Percentiles rank a stretch among this genome's conserved stretches.
Conservation (phyloP, 371 early-diverging fungal species). For the Rozella allomycis region DNA sequence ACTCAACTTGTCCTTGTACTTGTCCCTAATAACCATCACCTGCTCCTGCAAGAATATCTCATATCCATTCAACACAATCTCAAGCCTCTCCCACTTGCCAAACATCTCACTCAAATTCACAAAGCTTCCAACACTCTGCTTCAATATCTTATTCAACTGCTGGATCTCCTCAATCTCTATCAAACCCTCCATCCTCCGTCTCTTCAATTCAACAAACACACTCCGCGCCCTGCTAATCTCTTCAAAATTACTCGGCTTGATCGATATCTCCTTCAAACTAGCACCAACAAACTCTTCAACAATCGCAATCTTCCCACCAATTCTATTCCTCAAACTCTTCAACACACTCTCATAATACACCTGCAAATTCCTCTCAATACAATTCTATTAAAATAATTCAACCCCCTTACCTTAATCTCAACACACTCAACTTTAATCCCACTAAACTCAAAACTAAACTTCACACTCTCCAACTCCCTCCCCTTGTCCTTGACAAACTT, state of each 20-base stretch:
- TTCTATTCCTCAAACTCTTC: conserved; percentile 6
- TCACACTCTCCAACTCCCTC: conserved; percentile 25
- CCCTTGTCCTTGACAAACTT: conserved; percentile 22
- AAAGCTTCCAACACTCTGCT: conserved; percentile 14
- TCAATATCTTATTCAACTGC: conserved; percentile 17
- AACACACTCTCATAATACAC: conserved; percentile 10
- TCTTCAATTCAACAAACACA: conserved; percentile 15
- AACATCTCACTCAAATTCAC: conserved; percentile 10
- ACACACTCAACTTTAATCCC: conserved; percentile 19
- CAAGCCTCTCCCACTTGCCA: conserved; percentile 20
- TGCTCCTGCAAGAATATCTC: conserved; percentile 30
- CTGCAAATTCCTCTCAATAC: conserved; percentile 17
- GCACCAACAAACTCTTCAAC: conserved; percentile 19
- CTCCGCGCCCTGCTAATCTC: conserved; percentile 22
- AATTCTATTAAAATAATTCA: conserved; percentile 26
- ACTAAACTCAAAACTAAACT: too few species aligned
- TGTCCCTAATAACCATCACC: conserved; percentile 17
- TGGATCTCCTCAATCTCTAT: conserved; percentile 17
- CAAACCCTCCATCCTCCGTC: conserved; percentile 5
- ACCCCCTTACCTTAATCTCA: conserved; percentile 15
- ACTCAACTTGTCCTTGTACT: too few species aligned
- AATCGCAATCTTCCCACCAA: too few species aligned
- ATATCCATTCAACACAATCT: conserved; percentile 27
- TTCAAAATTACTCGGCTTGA: conserved; percentile 14
- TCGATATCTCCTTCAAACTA: conserved; percentile 15